These are phyloP conservation scores for Fusarium floridanum DNA, from an alignment of 2,329 filamentous ascomycete genomes.

Conservation along the genomic window DNA sequence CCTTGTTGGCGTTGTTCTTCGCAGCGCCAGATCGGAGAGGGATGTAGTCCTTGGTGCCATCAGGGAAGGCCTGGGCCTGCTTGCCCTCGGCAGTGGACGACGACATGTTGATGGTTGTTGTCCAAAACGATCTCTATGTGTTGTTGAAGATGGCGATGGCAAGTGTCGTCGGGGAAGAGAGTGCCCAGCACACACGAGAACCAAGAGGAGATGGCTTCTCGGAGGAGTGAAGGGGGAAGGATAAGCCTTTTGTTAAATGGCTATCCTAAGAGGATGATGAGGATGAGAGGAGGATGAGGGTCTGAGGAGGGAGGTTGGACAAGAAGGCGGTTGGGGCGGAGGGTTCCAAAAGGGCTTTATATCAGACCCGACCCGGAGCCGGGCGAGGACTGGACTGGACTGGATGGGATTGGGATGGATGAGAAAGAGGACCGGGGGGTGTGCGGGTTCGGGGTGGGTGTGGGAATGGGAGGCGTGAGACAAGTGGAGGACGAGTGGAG, in stretches of 20 bases:
- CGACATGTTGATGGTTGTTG: slow-evolving; percentile 47
- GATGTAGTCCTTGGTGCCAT: slow-evolving; percentile 69
- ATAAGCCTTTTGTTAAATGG: slow-evolving; percentile 30
- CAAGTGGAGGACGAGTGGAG: slow-evolving; percentile 42
- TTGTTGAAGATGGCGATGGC: slow-evolving; percentile 24
- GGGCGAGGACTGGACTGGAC: slow-evolving; percentile 26
- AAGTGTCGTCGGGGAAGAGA: slow-evolving; percentile 27
- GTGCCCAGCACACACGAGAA: slow-evolving; percentile 38
- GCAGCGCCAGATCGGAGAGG: slow-evolving; percentile 55
- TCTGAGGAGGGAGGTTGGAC: slow-evolving; percentile 31
- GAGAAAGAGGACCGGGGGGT: slow-evolving; percentile 30
- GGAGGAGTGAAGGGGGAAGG: slow-evolving; percentile 18
- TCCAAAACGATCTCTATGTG: slow-evolving; percentile 5
- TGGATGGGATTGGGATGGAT: slow-evolving; percentile 30
- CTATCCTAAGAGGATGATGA: slow-evolving; percentile 36
- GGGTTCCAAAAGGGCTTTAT: slow-evolving; percentile 48
- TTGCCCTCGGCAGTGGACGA: slow-evolving; percentile 56
- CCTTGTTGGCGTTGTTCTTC: slow-evolving; percentile 51
- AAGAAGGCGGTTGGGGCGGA: slow-evolving; percentile 41
- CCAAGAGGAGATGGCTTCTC: slow-evolving; percentile 37
- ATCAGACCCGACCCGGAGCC: slow-evolving; percentile 42
- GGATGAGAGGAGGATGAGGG: slow-evolving; percentile 16
- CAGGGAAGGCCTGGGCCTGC: slow-evolving; percentile 57
- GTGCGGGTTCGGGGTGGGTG: slow-evolving; percentile 6
- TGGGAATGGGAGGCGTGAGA: slow-evolving; percentile 38